These are phyloP conservation scores for Fraxinus nigra DNA, from an alignment of 305 asterid species.

Conservation along the genomic window DNA sequence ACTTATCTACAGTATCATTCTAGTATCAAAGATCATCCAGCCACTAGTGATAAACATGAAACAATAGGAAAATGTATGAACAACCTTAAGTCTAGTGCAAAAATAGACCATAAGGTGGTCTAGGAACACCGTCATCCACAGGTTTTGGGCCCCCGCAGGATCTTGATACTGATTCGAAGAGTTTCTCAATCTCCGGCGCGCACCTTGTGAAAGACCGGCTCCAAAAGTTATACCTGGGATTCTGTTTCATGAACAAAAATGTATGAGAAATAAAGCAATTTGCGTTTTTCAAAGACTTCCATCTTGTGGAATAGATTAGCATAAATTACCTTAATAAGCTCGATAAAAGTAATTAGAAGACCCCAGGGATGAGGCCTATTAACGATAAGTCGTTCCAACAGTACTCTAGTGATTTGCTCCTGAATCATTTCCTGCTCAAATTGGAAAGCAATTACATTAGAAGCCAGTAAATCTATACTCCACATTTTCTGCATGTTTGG, in stretches of 20 bases:
- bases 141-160: conserved; percentile 96
- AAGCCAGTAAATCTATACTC: background rate
- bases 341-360: conserved; percentile 83
- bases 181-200: conserved; percentile 97
- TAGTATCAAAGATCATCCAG: background rate
- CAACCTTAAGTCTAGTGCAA: too few relatives aligned
- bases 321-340: conserved; percentile 78
- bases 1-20: background rate
- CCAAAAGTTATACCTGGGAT: conserved; percentile 95
- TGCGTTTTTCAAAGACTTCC: background rate
- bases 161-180: conserved; percentile 89
- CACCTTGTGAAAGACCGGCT: conserved; percentile 83
- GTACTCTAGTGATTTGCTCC: conserved; percentile 94
- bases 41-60: background rate
- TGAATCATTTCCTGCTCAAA: conserved; percentile 79
- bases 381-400: conserved; percentile 84
- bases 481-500: background rate
- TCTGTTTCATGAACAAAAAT: conserved; percentile 39
- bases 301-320: background rate
- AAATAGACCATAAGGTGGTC: too few relatives aligned
- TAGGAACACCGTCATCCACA: conserved; percentile 79
- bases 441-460: background rate
- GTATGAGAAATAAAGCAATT: background rate
- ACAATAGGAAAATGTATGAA: too few relatives aligned
- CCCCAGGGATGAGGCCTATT: conserved; percentile 99